A percentile compares a stretch with the other conserved stretches of the same genome.
Evolutionary conservation across 2,329 filamentous ascomycete species (phyloP).

Genomic region (Cladorrhinum sp.): DNA sequence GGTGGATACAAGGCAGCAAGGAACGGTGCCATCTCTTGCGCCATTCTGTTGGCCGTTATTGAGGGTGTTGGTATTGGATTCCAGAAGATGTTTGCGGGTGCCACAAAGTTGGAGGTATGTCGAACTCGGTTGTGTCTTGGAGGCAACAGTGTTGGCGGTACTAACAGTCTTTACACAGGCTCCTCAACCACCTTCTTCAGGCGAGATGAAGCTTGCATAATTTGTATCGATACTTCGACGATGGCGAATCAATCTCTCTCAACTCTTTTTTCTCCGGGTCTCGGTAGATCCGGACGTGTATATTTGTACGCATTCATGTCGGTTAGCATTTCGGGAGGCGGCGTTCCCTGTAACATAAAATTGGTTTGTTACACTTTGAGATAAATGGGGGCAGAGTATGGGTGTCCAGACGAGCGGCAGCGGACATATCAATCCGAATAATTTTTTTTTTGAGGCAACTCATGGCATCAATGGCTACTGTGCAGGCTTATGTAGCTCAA

Average conservation of each 20-base stretch:
- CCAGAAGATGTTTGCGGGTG: constrained; percentile 30
- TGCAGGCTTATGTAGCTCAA: not conserved
- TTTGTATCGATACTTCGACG: constrained; percentile 14
- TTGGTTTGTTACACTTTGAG: constrained; percentile 24
- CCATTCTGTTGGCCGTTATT: constrained; percentile 89
- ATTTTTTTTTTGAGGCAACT: constrained; percentile 13
- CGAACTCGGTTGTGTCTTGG: no score
- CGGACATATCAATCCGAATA: constrained; percentile 24
- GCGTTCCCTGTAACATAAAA: constrained; percentile 31
- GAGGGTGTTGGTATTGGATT: constrained; percentile 90
- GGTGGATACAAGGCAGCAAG: constrained; percentile 88
- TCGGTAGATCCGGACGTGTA: constrained; percentile 23
- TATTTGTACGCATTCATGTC: constrained; percentile 30
- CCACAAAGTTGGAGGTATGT: constrained; percentile 29
- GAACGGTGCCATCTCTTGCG: constrained; percentile 95
- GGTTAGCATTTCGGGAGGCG: constrained; percentile 28
- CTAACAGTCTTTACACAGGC: constrained; percentile 16
- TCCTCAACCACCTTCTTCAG: constrained; percentile 24
- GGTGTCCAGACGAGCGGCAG: constrained; percentile 15
- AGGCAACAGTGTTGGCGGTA: not conserved
- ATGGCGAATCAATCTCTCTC: constrained; percentile 20
- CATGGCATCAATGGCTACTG: not conserved
- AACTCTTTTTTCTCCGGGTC: constrained; percentile 24
- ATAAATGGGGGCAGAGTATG: constrained; percentile 13
- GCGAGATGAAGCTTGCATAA: constrained; percentile 25